These are phyloP conservation scores for Biscogniauxia mediterranea DNA, from an alignment of 2,329 filamentous ascomycete species.

Conservation along the genomic window DNA sequence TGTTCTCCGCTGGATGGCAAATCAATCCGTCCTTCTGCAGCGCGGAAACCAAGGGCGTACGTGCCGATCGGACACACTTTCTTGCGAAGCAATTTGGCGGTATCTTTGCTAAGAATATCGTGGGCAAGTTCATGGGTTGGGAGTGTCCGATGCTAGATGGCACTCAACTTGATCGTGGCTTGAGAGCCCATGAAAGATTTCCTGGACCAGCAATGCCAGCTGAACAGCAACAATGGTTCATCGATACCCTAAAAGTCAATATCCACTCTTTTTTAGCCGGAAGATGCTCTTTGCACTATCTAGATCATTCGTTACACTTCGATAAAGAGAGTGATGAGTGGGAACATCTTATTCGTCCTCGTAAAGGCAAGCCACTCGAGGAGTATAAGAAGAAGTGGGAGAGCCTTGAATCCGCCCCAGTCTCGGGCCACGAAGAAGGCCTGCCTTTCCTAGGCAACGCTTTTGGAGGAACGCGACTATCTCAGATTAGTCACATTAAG, in stretches of 20 bases:
- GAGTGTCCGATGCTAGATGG: slow-evolving; percentile 24
- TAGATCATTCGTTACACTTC: slow-evolving; percentile 28
- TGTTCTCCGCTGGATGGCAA: slow-evolving; percentile 33
- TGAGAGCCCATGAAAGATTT: slow-evolving; percentile 5
- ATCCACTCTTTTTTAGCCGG: slow-evolving; percentile 21
- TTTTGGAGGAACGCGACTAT: slow-evolving; percentile 29
- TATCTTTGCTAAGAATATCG: slow-evolving; percentile 21
- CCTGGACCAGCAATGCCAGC: slow-evolving; percentile 16
- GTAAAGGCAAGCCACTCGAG: slow-evolving; percentile 15
- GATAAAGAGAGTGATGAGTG: slow-evolving; percentile 25
- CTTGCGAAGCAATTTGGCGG: slow-evolving; percentile 30
- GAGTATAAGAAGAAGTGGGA: slow-evolving; percentile 25
- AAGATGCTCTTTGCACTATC: slow-evolving; percentile 11
- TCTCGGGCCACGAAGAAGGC: neutral
- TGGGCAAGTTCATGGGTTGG: slow-evolving; percentile 17
- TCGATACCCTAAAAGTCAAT: slow-evolving; percentile 13
- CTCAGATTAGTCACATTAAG: slow-evolving; percentile 29
- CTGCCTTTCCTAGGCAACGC: slow-evolving; percentile 26
- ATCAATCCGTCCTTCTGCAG: slow-evolving; percentile 27
- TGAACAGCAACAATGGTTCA: slow-evolving; percentile 13
- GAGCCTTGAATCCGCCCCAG: neutral
- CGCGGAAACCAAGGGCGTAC: neutral
- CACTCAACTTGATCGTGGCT: slow-evolving; percentile 3
- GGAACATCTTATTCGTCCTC: slow-evolving; percentile 23
- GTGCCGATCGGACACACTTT: slow-evolving; percentile 18